Percentiles rank a stretch among this genome's conserved stretches.
These are phyloP conservation scores for Aureobasidium sp. DNA, from an alignment of 2,329 filamentous ascomycete species.

Conservation along the genomic window DNA sequence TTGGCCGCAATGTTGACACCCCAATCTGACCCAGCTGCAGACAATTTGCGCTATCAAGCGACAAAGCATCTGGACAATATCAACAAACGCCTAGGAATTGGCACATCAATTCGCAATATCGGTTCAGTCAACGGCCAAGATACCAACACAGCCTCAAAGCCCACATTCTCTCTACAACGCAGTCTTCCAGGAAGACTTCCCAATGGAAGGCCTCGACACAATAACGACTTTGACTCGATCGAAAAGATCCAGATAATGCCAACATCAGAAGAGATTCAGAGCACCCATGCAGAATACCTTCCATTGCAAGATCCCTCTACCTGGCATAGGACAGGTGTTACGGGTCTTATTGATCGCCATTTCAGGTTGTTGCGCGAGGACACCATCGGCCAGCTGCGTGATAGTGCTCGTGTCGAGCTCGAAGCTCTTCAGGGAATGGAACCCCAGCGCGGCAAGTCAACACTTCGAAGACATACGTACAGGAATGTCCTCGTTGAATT, in stretches of 20 bases:
- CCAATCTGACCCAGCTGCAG: not conserved
- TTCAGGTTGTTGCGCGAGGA: conserved; percentile 50
- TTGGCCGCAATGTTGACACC: not conserved
- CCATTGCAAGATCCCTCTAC: conserved; percentile 27
- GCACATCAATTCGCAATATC: not conserved
- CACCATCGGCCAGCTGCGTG: conserved; percentile 44
- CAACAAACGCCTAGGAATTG: not conserved
- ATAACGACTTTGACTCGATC: conserved; percentile 44
- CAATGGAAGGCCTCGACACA: conserved; percentile 32
- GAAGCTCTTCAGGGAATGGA: conserved; percentile 22
- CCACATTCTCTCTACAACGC: conserved; percentile 7
- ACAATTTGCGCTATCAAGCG: not conserved
- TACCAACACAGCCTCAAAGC: not conserved
- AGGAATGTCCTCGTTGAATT: conserved; percentile 24
- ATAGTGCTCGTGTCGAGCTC: conserved; percentile 37
- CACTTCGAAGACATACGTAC: conserved; percentile 25
- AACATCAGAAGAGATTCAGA: conserved; percentile 40
- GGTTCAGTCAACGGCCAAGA: not conserved
- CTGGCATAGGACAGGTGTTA: conserved; percentile 35
- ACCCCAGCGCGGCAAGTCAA: not conserved
- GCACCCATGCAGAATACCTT: conserved; percentile 36
- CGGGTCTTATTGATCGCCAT: conserved; percentile 44
- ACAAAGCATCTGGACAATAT: not conserved
- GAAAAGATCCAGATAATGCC: conserved; percentile 41
- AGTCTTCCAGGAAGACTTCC: conserved; percentile 26